A percentile compares a stretch with the other conserved stretches of the same genome.
Evolutionary conservation across 2,329 filamentous ascomycete genomes (phyloP).

Genomic region (Zelopaecilomyces penicillatus): DNA sequence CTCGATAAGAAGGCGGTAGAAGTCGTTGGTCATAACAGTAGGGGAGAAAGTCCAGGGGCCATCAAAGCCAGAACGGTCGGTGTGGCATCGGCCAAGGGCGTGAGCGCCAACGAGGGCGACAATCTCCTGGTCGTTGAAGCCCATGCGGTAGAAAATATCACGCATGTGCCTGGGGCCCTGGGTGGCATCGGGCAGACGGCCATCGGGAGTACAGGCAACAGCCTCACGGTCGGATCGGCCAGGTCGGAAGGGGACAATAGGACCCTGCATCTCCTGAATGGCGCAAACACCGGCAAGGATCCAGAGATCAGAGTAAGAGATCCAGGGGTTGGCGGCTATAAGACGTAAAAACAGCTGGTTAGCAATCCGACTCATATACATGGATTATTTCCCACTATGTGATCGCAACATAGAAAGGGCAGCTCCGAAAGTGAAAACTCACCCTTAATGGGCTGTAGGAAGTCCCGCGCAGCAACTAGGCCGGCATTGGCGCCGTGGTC

Average conservation of each 20-base stretch:
- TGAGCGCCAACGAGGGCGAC: constrained; percentile 82
- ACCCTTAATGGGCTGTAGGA: constrained; percentile 87
- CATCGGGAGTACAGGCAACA: constrained; percentile 83
- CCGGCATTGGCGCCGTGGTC: constrained; percentile 93
- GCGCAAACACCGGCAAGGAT: constrained; percentile 78
- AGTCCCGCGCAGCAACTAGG: constrained; percentile 76
- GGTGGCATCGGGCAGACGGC: constrained; percentile 71
- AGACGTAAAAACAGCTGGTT: background rate
- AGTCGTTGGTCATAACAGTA: constrained; percentile 90
- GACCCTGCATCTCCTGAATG: constrained; percentile 93
- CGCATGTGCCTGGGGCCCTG: constrained; percentile 77
- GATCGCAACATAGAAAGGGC: too few species aligned
- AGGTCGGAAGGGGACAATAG: constrained; percentile 77
- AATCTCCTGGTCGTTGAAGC: constrained; percentile 95
- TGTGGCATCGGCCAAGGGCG: constrained; percentile 82
- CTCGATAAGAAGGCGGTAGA: constrained; percentile 75
- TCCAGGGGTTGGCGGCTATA: constrained; percentile 74
- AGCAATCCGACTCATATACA: too few species aligned
- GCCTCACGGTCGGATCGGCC: constrained; percentile 75
- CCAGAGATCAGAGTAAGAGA: constrained; percentile 94
- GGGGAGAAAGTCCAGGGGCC: constrained; percentile 92
- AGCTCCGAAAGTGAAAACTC: constrained; percentile 21
- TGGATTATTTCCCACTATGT: too few species aligned
- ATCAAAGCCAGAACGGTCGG: constrained; percentile 76
- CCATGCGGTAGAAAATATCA: constrained; percentile 92